Percentiles rank a stretch among this genome's conserved stretches.
phyloP scores from a whole-genome alignment of 495 filamentous ascomycete genomes.

The Aspergillus ellipticus region DNA sequence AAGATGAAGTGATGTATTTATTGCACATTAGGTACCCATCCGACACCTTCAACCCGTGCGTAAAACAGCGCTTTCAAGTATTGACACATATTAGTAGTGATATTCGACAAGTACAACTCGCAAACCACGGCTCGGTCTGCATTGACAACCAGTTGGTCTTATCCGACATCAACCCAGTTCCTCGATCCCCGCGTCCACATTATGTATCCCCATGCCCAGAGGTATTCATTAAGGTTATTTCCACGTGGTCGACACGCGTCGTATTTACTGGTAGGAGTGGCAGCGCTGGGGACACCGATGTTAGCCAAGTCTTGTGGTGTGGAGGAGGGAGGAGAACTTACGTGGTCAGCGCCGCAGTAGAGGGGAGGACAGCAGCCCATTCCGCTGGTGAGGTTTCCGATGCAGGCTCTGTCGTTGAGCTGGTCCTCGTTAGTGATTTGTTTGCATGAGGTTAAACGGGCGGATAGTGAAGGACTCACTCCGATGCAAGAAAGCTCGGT shows the following conservation, averaged over 20 bases:
- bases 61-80: neutral
- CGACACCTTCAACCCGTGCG: neutral
- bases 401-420: neutral
- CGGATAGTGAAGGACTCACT: neutral
- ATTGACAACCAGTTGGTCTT: neutral
- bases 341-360: neutral
- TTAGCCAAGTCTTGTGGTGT: neutral
- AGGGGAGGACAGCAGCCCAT: slow-evolving; percentile 3
- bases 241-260: neutral
- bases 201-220: neutral
- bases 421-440: neutral
- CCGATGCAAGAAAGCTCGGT: neutral
- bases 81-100: neutral
- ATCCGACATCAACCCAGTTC: neutral
- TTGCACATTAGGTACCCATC: neutral
- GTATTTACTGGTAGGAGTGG: neutral
- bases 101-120: neutral
- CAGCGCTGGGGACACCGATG: neutral
- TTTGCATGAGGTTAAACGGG: neutral
- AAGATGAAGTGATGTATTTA: no score
- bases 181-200: neutral
- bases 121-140: neutral
- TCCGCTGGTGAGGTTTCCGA: neutral
- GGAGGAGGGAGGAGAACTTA: neutral
- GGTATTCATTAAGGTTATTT: neutral